Percentiles rank a stretch among this genome's conserved stretches.
phyloP scores from a whole-genome alignment of 202 grass and related monocot genomes.

The Setaria viridis region DNA sequence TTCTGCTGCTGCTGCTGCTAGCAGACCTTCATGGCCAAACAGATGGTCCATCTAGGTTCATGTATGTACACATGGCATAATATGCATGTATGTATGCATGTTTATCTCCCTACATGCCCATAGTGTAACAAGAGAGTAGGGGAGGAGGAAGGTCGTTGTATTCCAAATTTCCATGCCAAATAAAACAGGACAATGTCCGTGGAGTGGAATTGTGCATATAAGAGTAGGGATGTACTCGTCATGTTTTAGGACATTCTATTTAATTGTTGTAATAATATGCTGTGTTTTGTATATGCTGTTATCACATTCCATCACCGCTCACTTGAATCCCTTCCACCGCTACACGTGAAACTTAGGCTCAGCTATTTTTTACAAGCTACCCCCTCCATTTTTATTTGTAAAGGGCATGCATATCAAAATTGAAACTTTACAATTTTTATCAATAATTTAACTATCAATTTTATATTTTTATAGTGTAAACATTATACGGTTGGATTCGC shows the following conservation, averaged over 20 bases:
- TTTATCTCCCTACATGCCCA: conserved; percentile 33
- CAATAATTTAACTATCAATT: no score
- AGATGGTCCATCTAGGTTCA: conserved; percentile 25
- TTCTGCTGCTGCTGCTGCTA: neutral
- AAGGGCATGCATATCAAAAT: no score
- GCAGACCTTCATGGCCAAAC: neutral
- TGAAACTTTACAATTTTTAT: no score
- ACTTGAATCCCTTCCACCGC: no score
- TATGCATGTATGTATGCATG: conserved; percentile 37
- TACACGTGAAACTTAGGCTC: no score
- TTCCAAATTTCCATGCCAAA: conserved; percentile 39
- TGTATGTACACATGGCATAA: conserved; percentile 21
- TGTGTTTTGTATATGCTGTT: neutral
- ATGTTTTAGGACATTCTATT: conserved; percentile 36
- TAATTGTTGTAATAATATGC: conserved; percentile 49
- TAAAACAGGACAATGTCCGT: conserved; percentile 47
- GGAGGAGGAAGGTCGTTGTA: conserved; percentile 20
- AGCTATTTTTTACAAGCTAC: no score
- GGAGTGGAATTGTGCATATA: conserved; percentile 40
- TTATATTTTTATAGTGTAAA: no score
- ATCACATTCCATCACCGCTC: neutral
- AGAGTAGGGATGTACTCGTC: neutral
- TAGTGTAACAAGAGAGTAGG: conserved; percentile 22
- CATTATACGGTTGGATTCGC: no score
- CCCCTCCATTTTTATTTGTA: no score